Base-by-base conservation (phyloP, 2,329 filamentous ascomycete species). In the Calonectria hongkongensis region DNA sequence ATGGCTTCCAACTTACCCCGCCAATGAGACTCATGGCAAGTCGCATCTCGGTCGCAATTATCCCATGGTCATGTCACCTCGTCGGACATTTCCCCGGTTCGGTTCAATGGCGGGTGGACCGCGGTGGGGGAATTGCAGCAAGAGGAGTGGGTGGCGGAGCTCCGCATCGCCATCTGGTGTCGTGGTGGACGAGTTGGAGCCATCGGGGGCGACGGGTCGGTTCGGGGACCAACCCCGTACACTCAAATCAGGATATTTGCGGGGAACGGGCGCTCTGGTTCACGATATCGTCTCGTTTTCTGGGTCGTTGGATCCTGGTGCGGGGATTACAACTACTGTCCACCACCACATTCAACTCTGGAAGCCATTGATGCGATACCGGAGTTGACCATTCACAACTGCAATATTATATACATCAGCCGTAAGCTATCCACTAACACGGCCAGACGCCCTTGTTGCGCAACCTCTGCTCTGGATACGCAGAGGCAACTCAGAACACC, bases 81-180 rank as follows among this genome's bases (percentile, higher is more conserved):
- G 28, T 71, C 69, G 63, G 69, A 66, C 66, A 71, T 41, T 18
- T 56, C 54, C 27, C 69, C 69, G 69, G 60, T 45, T 67, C 69
- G 63, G 63, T 43, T 66, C 45, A 54, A 41, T 48, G 27, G 3
- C 27, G 30, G 36, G 69, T 71, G 69, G 69, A 47, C 36, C 69
- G 28, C 28, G 21, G 45, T 62, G 63, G 64, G 64, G 45, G 62
- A 58, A 45, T 71, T 25, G 41, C 58, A 27, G 41, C 27, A 28
- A 65, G 66, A 16, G 39, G 54, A 67, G 36, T 56, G 41, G 63
- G 51, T 16, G 54, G 64, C 60, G 64, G 64, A 71, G 69, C 64
- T 71, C 69, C 64, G 47, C 69, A 63, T 64, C 64, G 21, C 47
- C 54, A 63, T 64, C 56, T 47, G 64, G 41, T 43, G 41, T 18